A percentile compares a stretch with the other conserved stretches of the same genome.
Evolutionary conservation across 768 basidiomycete species (phyloP).

Genomic region (Pleurotus tuoliensis): DNA sequence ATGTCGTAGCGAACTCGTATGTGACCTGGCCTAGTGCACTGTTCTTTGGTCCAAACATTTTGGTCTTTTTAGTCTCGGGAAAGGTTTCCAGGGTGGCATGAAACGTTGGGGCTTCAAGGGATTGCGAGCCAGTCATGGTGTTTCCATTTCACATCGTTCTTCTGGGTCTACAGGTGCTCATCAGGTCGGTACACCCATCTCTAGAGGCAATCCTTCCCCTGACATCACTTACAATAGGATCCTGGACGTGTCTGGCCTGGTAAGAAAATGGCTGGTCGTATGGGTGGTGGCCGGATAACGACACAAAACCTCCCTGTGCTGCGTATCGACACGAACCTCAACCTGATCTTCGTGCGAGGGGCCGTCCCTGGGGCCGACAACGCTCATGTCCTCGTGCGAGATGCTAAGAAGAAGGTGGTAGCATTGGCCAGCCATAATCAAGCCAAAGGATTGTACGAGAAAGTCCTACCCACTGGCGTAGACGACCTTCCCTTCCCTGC

Average conservation of each 20-base stretch:
- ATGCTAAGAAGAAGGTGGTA: conserved; percentile 87
- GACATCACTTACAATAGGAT: conserved; percentile 48
- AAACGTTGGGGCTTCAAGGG: conserved; percentile 94
- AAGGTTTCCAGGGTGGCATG: conserved; percentile 97
- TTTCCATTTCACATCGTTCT: conserved; percentile 89
- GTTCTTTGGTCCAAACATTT: neutral
- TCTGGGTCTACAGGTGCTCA: conserved; percentile 93
- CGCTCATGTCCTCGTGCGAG: conserved; percentile 78
- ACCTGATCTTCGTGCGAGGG: conserved; percentile 91
- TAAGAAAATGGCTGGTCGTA: conserved; percentile 96
- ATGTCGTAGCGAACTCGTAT: conserved; percentile 87
- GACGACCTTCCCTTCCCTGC: conserved; percentile 89
- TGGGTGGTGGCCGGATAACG: conserved; percentile 82
- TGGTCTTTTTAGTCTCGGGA: conserved; percentile 68
- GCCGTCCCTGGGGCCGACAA: conserved; percentile 88
- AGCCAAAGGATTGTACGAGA: conserved; percentile 68
- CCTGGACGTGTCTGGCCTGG: conserved; percentile 96
- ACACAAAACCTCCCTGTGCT: conserved; percentile 86
- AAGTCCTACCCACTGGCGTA: conserved; percentile 79
- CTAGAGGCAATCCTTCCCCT: too few species aligned
- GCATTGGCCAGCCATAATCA: conserved; percentile 59
- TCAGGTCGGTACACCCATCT: conserved; percentile 52
- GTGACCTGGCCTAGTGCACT: conserved; percentile 25
- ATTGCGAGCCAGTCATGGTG: conserved; percentile 91
- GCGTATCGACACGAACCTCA: conserved; percentile 79